Percentiles rank a stretch among this genome's conserved stretches.
Conservation (phyloP, 2,329 filamentous ascomycete genomes). For the Hirsutella minnesotensis region DNA sequence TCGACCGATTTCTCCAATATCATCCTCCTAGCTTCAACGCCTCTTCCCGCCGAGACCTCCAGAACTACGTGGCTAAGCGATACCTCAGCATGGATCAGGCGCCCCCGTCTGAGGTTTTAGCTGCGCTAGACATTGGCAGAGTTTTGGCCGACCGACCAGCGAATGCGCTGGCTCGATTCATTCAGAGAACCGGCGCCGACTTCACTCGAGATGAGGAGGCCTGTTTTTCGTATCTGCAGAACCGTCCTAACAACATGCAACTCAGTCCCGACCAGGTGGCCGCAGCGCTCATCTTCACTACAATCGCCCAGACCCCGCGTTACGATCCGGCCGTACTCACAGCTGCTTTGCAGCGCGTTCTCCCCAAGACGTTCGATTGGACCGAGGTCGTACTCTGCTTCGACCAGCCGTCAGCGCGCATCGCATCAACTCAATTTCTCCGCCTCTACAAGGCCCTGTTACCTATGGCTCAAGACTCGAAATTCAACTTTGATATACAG, state of each 20-base stretch:
- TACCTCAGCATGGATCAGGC: constrained; percentile 52
- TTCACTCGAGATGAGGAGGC: constrained; percentile 67
- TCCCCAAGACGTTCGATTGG: constrained; percentile 56
- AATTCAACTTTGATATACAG: constrained; percentile 62
- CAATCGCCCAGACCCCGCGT: constrained; percentile 43
- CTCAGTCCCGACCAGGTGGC: constrained; percentile 76
- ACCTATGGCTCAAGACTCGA: constrained; percentile 49
- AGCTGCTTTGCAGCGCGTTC: constrained; percentile 48
- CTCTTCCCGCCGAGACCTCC: constrained; percentile 57
- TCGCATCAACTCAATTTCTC: constrained; percentile 72
- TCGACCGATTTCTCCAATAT: constrained; percentile 79
- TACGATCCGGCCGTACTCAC: constrained; percentile 45
- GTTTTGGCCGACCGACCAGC: constrained; percentile 47
- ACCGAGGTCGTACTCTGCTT: constrained; percentile 65
- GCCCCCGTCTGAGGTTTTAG: constrained; percentile 59
- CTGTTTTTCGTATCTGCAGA: constrained; percentile 42
- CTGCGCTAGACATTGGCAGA: constrained; percentile 57
- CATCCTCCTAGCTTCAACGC: constrained; percentile 79
- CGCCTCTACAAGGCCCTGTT: constrained; percentile 69
- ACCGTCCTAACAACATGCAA: constrained; percentile 40
- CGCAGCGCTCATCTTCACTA: constrained; percentile 58
- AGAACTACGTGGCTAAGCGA: constrained; percentile 53
- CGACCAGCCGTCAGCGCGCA: constrained; percentile 63
- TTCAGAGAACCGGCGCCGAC: constrained; percentile 63
- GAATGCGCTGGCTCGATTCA: constrained; percentile 49